Evolutionary conservation across 2,329 filamentous ascomycete genomes (phyloP).

Genomic region (Dryadomyces sulphureus): DNA sequence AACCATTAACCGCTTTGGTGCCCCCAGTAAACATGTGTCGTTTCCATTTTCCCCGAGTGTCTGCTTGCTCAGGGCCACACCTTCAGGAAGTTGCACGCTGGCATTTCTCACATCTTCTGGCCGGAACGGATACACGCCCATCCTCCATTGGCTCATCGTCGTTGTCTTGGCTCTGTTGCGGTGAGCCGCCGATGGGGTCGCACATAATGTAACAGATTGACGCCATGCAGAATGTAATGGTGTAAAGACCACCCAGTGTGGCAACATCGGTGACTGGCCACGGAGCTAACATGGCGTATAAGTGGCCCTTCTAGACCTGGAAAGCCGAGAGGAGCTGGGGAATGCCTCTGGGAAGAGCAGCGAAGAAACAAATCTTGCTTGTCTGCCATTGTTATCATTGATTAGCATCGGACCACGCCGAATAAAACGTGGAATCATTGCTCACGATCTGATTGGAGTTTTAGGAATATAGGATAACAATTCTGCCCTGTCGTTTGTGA

Average conservation of each 20-base stretch:
- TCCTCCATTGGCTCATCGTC: background rate
- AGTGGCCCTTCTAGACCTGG: no score
- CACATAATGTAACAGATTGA: background rate
- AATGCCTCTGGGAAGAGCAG: background rate
- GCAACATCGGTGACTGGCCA: slow-evolving; percentile 1
- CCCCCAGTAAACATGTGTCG: no score
- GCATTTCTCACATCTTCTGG: background rate
- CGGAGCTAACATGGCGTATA: background rate
- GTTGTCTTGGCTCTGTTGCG: background rate
- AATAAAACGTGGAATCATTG: background rate
- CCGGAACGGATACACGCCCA: background rate
- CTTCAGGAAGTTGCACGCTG: no score
- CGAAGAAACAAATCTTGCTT: background rate
- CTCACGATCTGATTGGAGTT: background rate
- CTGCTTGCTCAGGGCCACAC: no score
- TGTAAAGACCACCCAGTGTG: background rate
- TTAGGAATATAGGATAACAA: background rate
- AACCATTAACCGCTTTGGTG: no score
- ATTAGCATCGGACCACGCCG: background rate
- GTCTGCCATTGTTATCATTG: background rate
- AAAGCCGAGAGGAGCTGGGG: background rate
- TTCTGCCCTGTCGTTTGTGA: background rate
- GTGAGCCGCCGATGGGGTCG: background rate
- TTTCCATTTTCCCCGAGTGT: no score
- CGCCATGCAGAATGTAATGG: background rate